Evolutionary conservation across 1,284 basidiomycete species (phyloP).

Genomic region (Cerrena zonata): DNA sequence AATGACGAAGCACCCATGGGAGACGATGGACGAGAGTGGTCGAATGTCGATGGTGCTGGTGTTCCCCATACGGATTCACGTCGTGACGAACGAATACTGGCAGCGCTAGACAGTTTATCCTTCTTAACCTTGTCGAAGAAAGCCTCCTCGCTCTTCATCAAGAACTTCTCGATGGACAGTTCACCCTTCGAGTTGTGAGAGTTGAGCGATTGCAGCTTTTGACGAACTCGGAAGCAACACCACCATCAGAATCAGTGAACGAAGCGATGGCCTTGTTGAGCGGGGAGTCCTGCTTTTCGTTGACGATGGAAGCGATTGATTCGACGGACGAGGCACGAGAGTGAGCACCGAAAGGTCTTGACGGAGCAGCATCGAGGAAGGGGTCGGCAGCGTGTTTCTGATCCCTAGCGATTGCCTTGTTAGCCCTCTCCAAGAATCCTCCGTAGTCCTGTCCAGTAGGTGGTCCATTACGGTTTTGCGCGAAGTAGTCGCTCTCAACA

Average conservation of each 20-base stretch:
- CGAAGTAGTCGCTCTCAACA: constrained; percentile 56
- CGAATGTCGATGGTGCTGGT: constrained; percentile 60
- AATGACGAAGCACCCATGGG: constrained; percentile 46
- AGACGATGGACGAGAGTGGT: constrained; percentile 63
- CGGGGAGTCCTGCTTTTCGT: constrained; percentile 83
- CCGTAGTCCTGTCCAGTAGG: constrained; percentile 49
- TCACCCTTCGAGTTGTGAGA: constrained; percentile 86
- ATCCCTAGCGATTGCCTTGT: constrained; percentile 74
- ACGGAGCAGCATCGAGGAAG: constrained; percentile 68
- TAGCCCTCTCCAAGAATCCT: constrained; percentile 80
- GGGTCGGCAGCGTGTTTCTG: constrained; percentile 75
- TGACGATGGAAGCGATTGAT: constrained; percentile 82
- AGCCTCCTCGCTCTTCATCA: constrained; percentile 84
- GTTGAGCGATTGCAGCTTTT: constrained; percentile 73
- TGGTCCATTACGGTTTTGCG: constrained; percentile 32
- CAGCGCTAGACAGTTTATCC: constrained; percentile 76
- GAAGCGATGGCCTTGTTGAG: constrained; percentile 88
- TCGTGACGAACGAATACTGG: constrained; percentile 70
- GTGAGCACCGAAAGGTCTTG: constrained; percentile 72
- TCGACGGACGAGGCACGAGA: constrained; percentile 78
- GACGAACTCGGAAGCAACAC: constrained; percentile 83
- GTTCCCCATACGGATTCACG: constrained; percentile 80
- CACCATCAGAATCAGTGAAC: constrained; percentile 88
- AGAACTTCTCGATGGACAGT: constrained; percentile 84
- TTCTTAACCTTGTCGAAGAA: constrained; percentile 87